Conservation (phyloP, 1,139 yeast genomes). For the Suzukiozyma palmioleophila region DNA sequence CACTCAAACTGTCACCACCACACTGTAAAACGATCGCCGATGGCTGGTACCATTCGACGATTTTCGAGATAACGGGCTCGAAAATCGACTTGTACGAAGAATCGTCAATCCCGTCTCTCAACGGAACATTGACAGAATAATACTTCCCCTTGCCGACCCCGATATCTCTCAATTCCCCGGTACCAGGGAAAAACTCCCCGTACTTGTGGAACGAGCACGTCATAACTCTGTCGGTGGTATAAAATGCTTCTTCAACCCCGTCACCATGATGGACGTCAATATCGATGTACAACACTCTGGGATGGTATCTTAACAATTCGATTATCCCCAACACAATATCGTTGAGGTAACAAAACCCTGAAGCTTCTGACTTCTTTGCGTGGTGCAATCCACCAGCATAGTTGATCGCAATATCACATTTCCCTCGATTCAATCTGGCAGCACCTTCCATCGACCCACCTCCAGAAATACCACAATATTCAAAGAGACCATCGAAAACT, state of each 20-base stretch:
- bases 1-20: constrained; percentile 92
- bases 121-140: constrained; percentile 83
- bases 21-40: constrained; percentile 87
- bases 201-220: constrained; percentile 96
- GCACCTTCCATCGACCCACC: constrained; percentile 99
- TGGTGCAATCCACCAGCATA: constrained; percentile 98
- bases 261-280: constrained; percentile 98
- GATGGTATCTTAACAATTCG: constrained; percentile 85
- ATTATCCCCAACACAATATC: constrained; percentile 76
- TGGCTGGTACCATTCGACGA: constrained; percentile 93
- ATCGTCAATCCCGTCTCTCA: constrained; percentile 91
- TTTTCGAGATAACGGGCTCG: constrained; percentile 77
- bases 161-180: constrained; percentile 84
- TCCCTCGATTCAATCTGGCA: constrained; percentile 84
- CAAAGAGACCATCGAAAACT: constrained; percentile 92
- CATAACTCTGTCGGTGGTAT: constrained; percentile 95
- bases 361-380: constrained; percentile 93
- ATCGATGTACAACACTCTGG: constrained; percentile 92
- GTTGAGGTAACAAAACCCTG: constrained; percentile 87
- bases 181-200: constrained; percentile 96
- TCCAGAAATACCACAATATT: constrained; percentile 89
- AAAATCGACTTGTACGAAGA: constrained; percentile 79
- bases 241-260: constrained; percentile 97
- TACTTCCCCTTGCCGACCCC: constrained; percentile 90
- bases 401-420: constrained; percentile 92